These are phyloP conservation scores for Aspergillus japonicus DNA, from an alignment of 2,329 filamentous ascomycete genomes.

Conservation along the genomic window DNA sequence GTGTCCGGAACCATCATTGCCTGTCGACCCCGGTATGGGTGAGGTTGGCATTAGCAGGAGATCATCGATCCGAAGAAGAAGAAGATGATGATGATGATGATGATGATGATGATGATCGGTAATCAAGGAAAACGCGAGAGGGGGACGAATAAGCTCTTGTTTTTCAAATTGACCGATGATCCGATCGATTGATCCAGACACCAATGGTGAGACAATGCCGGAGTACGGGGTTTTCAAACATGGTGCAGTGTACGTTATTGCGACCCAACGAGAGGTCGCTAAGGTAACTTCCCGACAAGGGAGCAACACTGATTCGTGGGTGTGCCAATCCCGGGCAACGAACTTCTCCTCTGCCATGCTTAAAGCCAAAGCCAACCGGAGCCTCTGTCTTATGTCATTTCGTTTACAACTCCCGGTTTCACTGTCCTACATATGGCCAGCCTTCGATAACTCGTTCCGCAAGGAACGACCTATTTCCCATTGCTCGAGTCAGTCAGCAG, in stretches of 20 bases:
- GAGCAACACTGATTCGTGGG: slow-evolving; percentile 4
- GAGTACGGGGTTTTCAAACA: not conserved
- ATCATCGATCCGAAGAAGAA: not conserved
- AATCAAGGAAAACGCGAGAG: not conserved
- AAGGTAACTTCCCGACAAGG: slow-evolving; percentile 3
- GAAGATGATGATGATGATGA: not conserved
- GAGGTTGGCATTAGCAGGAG: not conserved
- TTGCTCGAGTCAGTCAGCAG: not conserved
- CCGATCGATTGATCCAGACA: slow-evolving; percentile 5
- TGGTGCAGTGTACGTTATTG: slow-evolving; percentile 9
- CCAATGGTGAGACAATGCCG: slow-evolving; percentile 6
- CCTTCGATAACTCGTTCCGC: not conserved
- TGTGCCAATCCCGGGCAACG: not conserved
- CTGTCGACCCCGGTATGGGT: not conserved
- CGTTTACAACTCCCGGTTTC: not conserved
- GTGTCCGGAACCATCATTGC: not conserved
- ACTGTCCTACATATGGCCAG: not conserved
- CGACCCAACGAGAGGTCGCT: slow-evolving; percentile 7
- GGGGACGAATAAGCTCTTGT: not conserved
- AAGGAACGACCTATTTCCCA: not conserved
- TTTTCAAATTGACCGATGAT: not conserved
- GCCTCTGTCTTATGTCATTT: not conserved
- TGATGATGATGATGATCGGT: not conserved
- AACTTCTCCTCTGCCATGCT: not conserved
- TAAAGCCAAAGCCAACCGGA: not conserved